phyloP scores from a whole-genome alignment of 345 rosid species.

The Ceriops tagal region DNA sequence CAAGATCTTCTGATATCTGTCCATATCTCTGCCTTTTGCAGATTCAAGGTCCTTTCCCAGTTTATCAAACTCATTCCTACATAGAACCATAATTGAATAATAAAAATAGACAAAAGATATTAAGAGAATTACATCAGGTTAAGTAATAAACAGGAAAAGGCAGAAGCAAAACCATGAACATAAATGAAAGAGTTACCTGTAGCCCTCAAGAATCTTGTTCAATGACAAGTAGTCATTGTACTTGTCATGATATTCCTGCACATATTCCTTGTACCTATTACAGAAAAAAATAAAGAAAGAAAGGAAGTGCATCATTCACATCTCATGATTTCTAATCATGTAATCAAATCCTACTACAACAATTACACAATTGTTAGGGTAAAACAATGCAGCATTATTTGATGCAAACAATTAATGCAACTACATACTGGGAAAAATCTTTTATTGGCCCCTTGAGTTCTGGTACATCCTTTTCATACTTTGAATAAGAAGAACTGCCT shows the following conservation, averaged over 20 bases:
- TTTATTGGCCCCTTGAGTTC: conserved; percentile 73
- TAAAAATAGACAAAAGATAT: background rate
- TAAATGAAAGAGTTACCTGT: conserved; percentile 50
- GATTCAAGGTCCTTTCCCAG: conserved; percentile 69
- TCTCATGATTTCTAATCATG: background rate
- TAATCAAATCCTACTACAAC: conserved; percentile 1
- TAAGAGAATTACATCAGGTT: background rate
- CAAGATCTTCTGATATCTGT: conserved; percentile 53
- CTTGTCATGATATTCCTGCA: conserved; percentile 76
- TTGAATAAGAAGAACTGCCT: conserved; percentile 55
- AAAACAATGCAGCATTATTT: background rate
- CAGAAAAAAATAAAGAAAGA: background rate
- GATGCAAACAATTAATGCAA: conserved; percentile 7
- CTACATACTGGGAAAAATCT: conserved; percentile 76
- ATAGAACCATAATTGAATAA: conserved; percentile 8
- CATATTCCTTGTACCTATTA: conserved; percentile 68
- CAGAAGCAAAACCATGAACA: background rate
- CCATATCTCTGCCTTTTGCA: conserved; percentile 68
- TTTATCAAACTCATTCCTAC: conserved; percentile 65
- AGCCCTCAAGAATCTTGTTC: conserved; percentile 62
- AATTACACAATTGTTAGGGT: background rate
- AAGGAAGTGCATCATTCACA: background rate
- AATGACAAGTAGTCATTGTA: conserved; percentile 67
- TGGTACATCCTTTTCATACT: conserved; percentile 76
- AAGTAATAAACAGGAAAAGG: conserved; percentile 5